Conservation (phyloP, 2,329 filamentous ascomycete species). For the Dothistroma septosporum region DNA sequence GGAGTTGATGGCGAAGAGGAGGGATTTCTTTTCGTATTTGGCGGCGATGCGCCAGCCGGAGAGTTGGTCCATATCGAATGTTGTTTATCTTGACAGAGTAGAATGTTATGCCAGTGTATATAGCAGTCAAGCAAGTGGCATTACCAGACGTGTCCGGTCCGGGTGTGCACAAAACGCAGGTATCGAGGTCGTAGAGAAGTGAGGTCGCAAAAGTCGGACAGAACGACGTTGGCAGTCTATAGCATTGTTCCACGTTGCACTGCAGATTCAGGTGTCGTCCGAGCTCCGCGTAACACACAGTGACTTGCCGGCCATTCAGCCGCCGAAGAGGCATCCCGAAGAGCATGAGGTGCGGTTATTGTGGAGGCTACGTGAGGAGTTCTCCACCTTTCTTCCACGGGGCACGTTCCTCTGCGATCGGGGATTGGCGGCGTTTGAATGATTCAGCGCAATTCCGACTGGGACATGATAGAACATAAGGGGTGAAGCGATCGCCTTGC, state of each 20-base stretch:
- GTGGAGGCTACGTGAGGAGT: neutral
- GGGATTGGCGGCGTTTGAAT: neutral
- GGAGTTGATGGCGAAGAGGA: constrained; percentile 60
- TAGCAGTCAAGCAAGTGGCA: neutral
- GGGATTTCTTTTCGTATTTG: constrained; percentile 51
- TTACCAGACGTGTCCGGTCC: too few relatives aligned
- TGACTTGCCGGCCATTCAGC: neutral
- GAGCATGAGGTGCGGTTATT: neutral
- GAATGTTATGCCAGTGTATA: neutral
- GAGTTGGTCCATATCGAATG: constrained; percentile 23
- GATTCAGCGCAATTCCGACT: neutral
- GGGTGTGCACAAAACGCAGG: neutral
- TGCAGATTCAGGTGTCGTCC: neutral
- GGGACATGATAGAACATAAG: neutral
- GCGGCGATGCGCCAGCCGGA: constrained; percentile 26
- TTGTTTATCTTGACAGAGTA: too few relatives aligned
- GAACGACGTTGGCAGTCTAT: neutral
- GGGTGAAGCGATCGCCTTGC: neutral
- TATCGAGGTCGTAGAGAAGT: neutral
- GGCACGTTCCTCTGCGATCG: neutral
- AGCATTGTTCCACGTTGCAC: neutral
- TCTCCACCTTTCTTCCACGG: constrained; percentile 1
- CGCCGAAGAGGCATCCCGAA: neutral
- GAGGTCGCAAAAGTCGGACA: neutral
- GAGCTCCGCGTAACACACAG: neutral